These are phyloP conservation scores for Friedmanniomyces simplex DNA, from an alignment of 495 filamentous ascomycete genomes.

Conservation along the genomic window DNA sequence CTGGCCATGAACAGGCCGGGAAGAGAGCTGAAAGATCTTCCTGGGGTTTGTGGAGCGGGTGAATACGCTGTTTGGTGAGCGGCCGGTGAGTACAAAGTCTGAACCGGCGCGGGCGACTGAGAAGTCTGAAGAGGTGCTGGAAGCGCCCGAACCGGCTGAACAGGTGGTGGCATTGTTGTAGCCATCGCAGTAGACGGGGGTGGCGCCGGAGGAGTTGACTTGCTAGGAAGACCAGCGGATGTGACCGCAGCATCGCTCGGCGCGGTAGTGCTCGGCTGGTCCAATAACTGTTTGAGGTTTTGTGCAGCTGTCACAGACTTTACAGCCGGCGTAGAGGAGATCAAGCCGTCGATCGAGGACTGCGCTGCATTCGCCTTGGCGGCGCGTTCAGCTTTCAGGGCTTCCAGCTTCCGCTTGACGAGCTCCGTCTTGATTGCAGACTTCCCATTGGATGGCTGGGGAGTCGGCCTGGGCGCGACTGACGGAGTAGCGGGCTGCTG, in stretches of 20 bases:
- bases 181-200: not conserved
- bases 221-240: not conserved
- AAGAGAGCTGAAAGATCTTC: not conserved
- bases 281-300: not conserved
- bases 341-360: not conserved
- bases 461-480: not conserved
- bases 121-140: not conserved
- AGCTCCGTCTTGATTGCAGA: conserved; percentile 6
- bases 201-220: not conserved
- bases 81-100: not conserved
- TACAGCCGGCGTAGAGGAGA: not conserved
- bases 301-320: not conserved
- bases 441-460: not conserved
- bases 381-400: conserved; percentile 6
- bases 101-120: not conserved
- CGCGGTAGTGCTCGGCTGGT: not conserved
- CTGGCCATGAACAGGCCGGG: conserved; percentile 20
- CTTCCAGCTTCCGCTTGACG: conserved; percentile 6
- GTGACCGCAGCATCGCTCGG: not conserved
- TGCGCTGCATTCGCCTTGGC: conserved; percentile 3
- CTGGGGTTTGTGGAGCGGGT: not conserved
- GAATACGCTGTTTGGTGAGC: not conserved
- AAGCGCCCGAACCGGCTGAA: not conserved
- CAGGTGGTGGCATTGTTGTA: not conserved
- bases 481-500: not conserved